A percentile compares a stretch with the other conserved stretches of the same genome.
phyloP scores from a whole-genome alignment of 257 asterid species.

The Osmanthus fragrans region DNA sequence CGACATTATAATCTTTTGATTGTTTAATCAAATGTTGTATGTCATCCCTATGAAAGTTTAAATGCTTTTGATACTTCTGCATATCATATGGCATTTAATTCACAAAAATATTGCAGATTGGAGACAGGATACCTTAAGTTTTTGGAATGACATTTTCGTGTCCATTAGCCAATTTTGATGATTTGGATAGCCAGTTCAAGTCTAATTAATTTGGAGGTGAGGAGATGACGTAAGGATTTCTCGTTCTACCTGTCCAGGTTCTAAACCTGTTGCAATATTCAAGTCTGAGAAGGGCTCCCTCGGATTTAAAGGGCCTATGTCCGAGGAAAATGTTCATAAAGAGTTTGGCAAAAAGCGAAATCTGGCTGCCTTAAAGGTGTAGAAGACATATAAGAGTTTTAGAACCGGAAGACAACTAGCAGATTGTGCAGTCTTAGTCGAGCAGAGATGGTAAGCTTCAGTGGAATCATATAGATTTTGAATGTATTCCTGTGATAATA shows the following conservation, averaged over 20 bases:
- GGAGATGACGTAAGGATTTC: conserved; percentile 26
- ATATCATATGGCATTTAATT: too few relatives aligned
- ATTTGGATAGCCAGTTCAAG: conserved; percentile 42
- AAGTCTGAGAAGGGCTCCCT: conserved; percentile 52
- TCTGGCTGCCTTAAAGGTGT: conserved; percentile 69
- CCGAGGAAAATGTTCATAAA: conserved; percentile 19
- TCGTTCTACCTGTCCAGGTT: not conserved
- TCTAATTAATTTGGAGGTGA: conserved; percentile 43
- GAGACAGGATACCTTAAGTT: not conserved
- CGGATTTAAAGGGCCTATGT: conserved; percentile 45
- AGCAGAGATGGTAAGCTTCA: too few relatives aligned
- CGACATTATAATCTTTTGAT: too few relatives aligned
- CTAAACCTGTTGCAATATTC: conserved; percentile 20
- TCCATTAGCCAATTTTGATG: conserved; percentile 42
- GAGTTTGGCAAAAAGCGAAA: conserved; percentile 35
- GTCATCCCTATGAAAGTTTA: too few relatives aligned
- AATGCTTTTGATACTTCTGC: too few relatives aligned
- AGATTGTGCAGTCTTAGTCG: too few relatives aligned
- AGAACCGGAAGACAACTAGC: conserved; percentile 80
- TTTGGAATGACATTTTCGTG: conserved; percentile 26
- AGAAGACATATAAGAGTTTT: conserved; percentile 81
- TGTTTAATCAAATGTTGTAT: too few relatives aligned
- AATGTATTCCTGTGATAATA: too few relatives aligned
- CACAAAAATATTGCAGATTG: conserved; percentile 4
- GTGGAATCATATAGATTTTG: too few relatives aligned